phyloP scores from a whole-genome alignment of 1,284 basidiomycete species.

The Sporisorium iseilematis-ciliati region DNA sequence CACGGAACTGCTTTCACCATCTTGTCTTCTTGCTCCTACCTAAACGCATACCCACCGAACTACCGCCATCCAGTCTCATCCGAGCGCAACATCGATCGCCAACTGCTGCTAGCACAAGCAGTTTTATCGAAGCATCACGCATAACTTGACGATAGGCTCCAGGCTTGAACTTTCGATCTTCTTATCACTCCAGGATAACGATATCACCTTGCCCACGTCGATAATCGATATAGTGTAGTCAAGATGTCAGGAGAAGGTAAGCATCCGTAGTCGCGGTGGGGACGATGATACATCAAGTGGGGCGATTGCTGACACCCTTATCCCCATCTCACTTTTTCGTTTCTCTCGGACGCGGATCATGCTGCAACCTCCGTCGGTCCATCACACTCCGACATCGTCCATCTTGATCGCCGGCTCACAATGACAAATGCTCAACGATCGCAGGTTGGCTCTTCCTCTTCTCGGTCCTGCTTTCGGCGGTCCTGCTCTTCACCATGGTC shows the following conservation, averaged over 20 bases:
- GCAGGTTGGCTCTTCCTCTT: slow-evolving; percentile 68
- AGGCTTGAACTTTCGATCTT: background rate
- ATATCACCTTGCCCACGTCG: slow-evolving; percentile 11
- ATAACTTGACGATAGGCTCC: background rate
- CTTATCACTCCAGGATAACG: background rate
- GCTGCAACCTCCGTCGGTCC: background rate
- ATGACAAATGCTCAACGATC: background rate
- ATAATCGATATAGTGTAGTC: slow-evolving; percentile 2
- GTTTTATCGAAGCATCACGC: too few relatives aligned
- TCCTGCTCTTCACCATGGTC: slow-evolving; percentile 69
- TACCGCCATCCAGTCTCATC: background rate
- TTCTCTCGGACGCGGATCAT: too few relatives aligned
- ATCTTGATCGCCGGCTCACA: background rate
- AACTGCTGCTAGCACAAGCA: background rate
- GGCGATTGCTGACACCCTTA: background rate
- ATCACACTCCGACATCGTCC: background rate
- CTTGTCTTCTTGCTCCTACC: background rate
- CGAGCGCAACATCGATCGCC: background rate
- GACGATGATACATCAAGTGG: background rate
- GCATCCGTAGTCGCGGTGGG: background rate
- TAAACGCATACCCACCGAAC: background rate
- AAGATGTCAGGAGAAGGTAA: slow-evolving; percentile 58
- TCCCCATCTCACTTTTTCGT: background rate
- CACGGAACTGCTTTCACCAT: slow-evolving; percentile 3
- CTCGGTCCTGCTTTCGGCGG: slow-evolving; percentile 66